phyloP scores from a whole-genome alignment of 352 stramenopile genomes.

The Nothophytophthora sp. region DNA sequence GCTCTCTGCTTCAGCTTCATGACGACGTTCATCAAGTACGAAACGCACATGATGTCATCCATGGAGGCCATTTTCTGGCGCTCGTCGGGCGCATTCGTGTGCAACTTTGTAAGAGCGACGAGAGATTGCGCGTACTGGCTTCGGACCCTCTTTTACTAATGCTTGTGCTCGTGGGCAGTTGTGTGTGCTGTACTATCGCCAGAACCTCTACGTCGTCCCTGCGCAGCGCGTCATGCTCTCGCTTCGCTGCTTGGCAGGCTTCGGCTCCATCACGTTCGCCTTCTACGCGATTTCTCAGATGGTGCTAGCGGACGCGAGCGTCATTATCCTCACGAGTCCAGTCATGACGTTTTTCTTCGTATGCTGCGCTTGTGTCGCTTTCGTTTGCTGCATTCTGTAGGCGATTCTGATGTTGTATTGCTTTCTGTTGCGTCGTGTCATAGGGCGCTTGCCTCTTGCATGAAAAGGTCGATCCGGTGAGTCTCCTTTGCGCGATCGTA shows the following conservation, averaged over 20 bases:
- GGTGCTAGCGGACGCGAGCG: conserved; percentile 63
- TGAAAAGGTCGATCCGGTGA: conserved; percentile 45
- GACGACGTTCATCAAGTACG: conserved; percentile 72
- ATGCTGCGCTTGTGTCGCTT: no score
- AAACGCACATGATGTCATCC: conserved; percentile 54
- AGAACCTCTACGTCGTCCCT: conserved; percentile 36
- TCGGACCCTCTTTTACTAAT: no score
- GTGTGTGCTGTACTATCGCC: no score
- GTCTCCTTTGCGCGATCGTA: conserved; percentile 31
- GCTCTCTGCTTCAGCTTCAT: conserved; percentile 75
- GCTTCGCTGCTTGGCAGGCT: conserved; percentile 52
- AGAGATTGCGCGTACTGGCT: no score
- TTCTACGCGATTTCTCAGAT: conserved; percentile 75
- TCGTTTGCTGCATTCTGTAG: background rate
- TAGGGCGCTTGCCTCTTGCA: conserved; percentile 40
- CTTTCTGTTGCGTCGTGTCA: no score
- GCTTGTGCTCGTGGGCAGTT: no score
- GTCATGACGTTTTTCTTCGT: conserved; percentile 70
- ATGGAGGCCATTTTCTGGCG: conserved; percentile 77
- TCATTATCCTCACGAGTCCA: conserved; percentile 60
- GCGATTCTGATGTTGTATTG: no score
- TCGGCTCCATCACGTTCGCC: conserved; percentile 52
- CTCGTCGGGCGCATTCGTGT: conserved; percentile 35
- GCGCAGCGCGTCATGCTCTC: conserved; percentile 43
- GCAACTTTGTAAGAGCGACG: conserved; percentile 72